A percentile compares a stretch with the other conserved stretches of the same genome.
Conservation (phyloP, 1,284 basidiomycete species). For the Ganoderma resinaceum region DNA sequence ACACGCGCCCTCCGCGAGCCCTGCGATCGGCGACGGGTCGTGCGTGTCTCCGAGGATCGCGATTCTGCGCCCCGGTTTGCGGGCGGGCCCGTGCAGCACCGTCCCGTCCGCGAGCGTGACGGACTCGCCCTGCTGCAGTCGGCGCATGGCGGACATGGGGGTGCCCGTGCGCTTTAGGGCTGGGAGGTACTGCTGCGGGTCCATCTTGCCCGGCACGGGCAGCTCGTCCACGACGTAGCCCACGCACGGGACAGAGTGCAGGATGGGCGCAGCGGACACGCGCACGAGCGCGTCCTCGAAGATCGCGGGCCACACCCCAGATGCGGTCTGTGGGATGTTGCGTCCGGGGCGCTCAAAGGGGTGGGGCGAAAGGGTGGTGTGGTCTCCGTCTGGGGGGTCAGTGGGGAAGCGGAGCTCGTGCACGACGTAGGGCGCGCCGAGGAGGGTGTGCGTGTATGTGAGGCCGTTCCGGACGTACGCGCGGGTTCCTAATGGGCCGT, state of each 20-base stretch:
- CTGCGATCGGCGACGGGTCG: constrained; percentile 70
- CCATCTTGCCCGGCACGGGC: constrained; percentile 78
- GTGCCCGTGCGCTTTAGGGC: constrained; percentile 75
- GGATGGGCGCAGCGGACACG: constrained; percentile 86
- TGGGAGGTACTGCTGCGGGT: constrained; percentile 68
- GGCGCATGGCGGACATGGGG: constrained; percentile 75
- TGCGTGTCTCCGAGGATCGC: constrained; percentile 85
- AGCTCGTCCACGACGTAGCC: constrained; percentile 86
- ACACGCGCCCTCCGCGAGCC: constrained; percentile 67
- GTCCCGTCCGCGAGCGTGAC: constrained; percentile 82
- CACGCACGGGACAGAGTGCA: constrained; percentile 83
- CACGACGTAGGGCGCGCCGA: constrained; percentile 83
- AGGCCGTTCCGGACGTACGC: constrained; percentile 82
- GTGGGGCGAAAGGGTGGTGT: constrained; percentile 53
- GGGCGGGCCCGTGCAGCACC: constrained; percentile 73
- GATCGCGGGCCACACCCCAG: constrained; percentile 79
- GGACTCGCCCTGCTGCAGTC: constrained; percentile 73
- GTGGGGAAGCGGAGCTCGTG: constrained; percentile 82
- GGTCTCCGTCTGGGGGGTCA: constrained; percentile 59
- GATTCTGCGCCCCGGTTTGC: constrained; percentile 74
- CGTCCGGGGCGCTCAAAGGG: constrained; percentile 70
- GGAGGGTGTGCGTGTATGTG: constrained; percentile 72
- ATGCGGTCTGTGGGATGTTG: constrained; percentile 63
- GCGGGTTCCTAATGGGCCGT: constrained; percentile 88
- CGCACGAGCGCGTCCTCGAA: constrained; percentile 65